Conservation (phyloP, 164 flowering plant genomes). For the Paratinospora sagittata region DNA sequence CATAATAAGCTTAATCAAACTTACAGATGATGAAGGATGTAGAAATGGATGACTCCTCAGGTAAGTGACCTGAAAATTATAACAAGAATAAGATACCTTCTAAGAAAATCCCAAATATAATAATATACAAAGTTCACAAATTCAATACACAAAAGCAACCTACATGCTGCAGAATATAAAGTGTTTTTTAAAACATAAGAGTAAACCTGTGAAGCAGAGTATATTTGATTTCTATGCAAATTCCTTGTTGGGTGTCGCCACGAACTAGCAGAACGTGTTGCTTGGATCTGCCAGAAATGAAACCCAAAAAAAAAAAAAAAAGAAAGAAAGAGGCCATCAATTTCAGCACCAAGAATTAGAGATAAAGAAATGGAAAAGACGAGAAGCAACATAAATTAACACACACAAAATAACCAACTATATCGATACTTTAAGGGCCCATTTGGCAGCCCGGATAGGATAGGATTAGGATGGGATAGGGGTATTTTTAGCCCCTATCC, state of each 20-base stretch:
- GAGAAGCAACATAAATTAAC: not conserved
- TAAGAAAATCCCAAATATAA: not conserved
- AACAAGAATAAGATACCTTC: constrained; percentile 7
- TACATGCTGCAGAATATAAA: not conserved
- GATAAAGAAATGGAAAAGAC: not conserved
- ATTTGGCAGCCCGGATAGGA: too few species aligned
- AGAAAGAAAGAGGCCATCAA: too few species aligned
- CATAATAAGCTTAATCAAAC: constrained; percentile 9
- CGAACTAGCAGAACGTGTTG: constrained; percentile 18
- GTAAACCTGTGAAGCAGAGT: constrained; percentile 36
- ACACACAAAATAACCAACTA: not conserved
- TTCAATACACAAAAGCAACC: not conserved
- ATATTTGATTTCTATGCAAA: constrained; percentile 23
- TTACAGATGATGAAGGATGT: constrained; percentile 31
- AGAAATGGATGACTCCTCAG: constrained; percentile 26
- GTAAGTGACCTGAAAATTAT: constrained; percentile 26
- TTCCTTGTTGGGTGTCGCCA: constrained; percentile 25
- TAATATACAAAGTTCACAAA: not conserved
- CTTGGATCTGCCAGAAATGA: constrained; percentile 27
- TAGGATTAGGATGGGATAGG: too few species aligned
- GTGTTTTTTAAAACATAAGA: not conserved
- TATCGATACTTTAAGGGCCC: too few species aligned
- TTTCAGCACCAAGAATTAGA: not conserved
- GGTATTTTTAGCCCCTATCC: too few species aligned
- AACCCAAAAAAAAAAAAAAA: not conserved